These are phyloP conservation scores for Juncus effusus DNA, from an alignment of 176 grass and related monocot species.

Conservation along the genomic window DNA sequence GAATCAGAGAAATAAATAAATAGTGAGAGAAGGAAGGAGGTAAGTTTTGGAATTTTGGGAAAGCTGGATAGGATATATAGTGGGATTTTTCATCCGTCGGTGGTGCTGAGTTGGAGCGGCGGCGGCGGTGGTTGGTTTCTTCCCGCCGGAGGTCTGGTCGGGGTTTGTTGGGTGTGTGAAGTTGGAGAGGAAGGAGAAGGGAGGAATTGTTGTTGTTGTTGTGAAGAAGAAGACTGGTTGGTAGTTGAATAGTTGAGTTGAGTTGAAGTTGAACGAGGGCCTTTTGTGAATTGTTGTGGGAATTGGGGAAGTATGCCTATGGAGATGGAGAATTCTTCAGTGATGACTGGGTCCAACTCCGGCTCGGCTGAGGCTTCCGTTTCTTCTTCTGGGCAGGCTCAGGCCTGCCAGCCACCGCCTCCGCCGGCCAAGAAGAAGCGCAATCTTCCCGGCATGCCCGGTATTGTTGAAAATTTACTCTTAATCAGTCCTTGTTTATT, in stretches of 20 bases:
- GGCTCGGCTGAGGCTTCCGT: slow-evolving; percentile 46
- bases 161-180: background rate
- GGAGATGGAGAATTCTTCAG: slow-evolving; percentile 63
- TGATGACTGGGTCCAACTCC: slow-evolving; percentile 45
- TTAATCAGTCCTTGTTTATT: background rate
- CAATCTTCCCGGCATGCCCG: slow-evolving; percentile 95
- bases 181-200: background rate
- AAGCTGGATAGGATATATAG: slow-evolving; percentile 18
- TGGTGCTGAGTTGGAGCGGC: background rate
- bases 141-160: background rate
- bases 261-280: background rate
- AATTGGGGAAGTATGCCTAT: slow-evolving; percentile 29
- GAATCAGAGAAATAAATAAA: background rate
- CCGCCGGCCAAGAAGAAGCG: slow-evolving; percentile 85
- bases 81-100: slow-evolving; percentile 11
- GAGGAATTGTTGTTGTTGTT: slow-evolving; percentile 3
- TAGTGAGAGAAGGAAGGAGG: background rate
- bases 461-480: slow-evolving; percentile 29
- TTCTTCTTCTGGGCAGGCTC: slow-evolving; percentile 56
- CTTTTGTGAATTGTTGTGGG: background rate
- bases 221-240: slow-evolving; percentile 28
- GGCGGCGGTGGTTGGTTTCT: background rate
- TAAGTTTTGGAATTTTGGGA: background rate
- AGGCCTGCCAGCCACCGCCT: slow-evolving; percentile 9
- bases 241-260: slow-evolving; percentile 9